phyloP scores from a whole-genome alignment of 2,329 filamentous ascomycete species.

The Graphilbum ipis-grandicollis region DNA sequence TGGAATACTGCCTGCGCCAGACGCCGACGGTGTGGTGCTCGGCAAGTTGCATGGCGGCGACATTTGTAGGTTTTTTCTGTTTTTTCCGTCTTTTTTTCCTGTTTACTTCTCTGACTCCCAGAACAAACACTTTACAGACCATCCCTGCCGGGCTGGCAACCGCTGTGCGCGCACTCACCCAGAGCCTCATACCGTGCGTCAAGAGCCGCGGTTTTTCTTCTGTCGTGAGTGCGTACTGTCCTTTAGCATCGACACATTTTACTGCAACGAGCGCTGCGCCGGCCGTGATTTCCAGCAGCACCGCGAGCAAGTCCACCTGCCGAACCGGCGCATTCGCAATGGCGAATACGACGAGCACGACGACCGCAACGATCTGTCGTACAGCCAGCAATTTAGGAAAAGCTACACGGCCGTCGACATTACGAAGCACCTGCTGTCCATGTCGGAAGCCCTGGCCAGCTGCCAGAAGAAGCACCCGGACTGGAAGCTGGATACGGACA shows the following conservation, averaged over 20 bases:
- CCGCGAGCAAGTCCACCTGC: slow-evolving; percentile 16
- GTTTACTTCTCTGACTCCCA: not conserved
- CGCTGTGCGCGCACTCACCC: slow-evolving; percentile 4
- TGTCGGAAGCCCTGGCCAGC: slow-evolving; percentile 6
- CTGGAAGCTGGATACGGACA: slow-evolving; percentile 3
- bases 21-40: slow-evolving; percentile 9
- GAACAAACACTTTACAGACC: slow-evolving; percentile 3
- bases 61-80: slow-evolving; percentile 1
- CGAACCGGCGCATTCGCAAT: slow-evolving; percentile 9
- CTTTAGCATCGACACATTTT: slow-evolving; percentile 13
- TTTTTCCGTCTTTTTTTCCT: not conserved
- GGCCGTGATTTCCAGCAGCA: slow-evolving; percentile 15
- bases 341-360: slow-evolving; percentile 7
- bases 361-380: slow-evolving; percentile 7
- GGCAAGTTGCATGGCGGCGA: slow-evolving; percentile 5
- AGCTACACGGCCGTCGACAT: slow-evolving; percentile 9
- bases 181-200: not conserved
- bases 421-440: slow-evolving; percentile 7
- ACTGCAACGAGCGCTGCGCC: slow-evolving; percentile 16
- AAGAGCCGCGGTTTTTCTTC: slow-evolving; percentile 9
- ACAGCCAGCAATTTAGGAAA: slow-evolving; percentile 1
- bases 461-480: slow-evolving; percentile 10
- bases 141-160: slow-evolving; percentile 6
- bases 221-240: slow-evolving; percentile 16
- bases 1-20: slow-evolving; percentile 8